Evolutionary conservation across 495 filamentous ascomycete species (phyloP), one percentile per base, ranked within the genome.

Genomic region (Penicillium antarcticum): DNA sequence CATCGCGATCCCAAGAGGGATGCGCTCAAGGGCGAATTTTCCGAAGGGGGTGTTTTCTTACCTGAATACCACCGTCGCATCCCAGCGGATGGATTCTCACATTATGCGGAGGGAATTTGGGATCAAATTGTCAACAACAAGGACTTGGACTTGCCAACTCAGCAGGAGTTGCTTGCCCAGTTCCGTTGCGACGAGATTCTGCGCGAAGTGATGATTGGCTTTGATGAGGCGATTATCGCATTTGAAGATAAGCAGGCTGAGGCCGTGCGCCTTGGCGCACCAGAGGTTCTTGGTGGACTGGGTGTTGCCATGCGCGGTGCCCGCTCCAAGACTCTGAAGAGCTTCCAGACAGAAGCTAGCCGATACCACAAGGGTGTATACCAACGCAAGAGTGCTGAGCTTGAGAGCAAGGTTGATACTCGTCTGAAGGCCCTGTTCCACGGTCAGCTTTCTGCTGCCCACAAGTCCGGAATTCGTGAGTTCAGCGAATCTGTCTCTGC

Each of bases 61-160:
- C 87, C 94, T 12, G 90, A 96, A 56, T 98, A 98, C 65, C 94
- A 98, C 72, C 80, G 94, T 50, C 80, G 95, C 46, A 97, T 98
- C 48, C 94, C 94, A 34, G 94, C 94, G 9, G 94, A 98, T 66
- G 94, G 94, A 5, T 92, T 97, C 66, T 85, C 92, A 3, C 78
- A 88, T 45, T 98, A 97, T 63, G 92, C 94, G 8, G 84, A 91
- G 60, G 88, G 91, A 33, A 83, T 98, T 13, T 98, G 94, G 94
- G 90, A 96, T 64, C 94, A 97, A 69, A 98, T 98, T 59, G 90
- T 95, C 59, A 88, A 91, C 71, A 98, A 98, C 72, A 98, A 98
- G 70, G 94, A 98, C 60, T 75, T 98, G 53, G 94, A 98, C 73
- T 71, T 98, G 29, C 94, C 94, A 13, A 97, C 94, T 0, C 94